phyloP scores from a whole-genome alignment of 1,284 basidiomycete species.

The Fomitopsis schrenkii region DNA sequence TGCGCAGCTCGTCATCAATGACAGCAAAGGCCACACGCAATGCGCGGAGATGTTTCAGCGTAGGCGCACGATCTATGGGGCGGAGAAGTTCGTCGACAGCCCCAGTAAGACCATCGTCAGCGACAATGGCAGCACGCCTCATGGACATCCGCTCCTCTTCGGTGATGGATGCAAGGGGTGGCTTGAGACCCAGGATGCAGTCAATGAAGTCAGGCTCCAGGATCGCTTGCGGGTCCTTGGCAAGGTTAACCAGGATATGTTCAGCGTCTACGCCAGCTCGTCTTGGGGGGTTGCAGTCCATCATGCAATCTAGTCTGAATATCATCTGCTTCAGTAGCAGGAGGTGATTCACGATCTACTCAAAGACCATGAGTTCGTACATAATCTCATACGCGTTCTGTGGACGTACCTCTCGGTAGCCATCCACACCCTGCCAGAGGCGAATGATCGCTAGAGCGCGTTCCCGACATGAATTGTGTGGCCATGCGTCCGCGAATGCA shows the following conservation, averaged over 20 bases:
- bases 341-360: conserved; percentile 63
- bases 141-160: conserved; percentile 55
- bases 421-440: conserved; percentile 65
- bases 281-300: conserved; percentile 54
- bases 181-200: conserved; percentile 48
- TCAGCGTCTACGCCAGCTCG: conserved; percentile 63
- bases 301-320: conserved; percentile 60
- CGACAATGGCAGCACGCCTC: conserved; percentile 55
- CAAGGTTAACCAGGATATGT: conserved; percentile 58
- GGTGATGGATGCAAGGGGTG: conserved; percentile 54
- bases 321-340: conserved; percentile 60
- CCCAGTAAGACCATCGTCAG: conserved; percentile 58
- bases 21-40: conserved; percentile 61
- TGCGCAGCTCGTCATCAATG: conserved; percentile 47
- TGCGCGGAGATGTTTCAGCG: conserved; percentile 46
- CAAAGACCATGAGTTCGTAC: not conserved
- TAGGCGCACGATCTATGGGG: conserved; percentile 45
- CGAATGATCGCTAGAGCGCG: conserved; percentile 56
- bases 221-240: conserved; percentile 55
- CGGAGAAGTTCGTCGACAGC: conserved; percentile 58
- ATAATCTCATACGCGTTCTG: not conserved
- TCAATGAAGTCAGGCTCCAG: conserved; percentile 53
- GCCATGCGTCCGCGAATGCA: conserved; percentile 76
- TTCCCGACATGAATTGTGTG: conserved; percentile 58
- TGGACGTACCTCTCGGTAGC: conserved; percentile 55